phyloP scores from a whole-genome alignment of 2,329 filamentous ascomycete species.

The Trichophyton mentagrophytes region DNA sequence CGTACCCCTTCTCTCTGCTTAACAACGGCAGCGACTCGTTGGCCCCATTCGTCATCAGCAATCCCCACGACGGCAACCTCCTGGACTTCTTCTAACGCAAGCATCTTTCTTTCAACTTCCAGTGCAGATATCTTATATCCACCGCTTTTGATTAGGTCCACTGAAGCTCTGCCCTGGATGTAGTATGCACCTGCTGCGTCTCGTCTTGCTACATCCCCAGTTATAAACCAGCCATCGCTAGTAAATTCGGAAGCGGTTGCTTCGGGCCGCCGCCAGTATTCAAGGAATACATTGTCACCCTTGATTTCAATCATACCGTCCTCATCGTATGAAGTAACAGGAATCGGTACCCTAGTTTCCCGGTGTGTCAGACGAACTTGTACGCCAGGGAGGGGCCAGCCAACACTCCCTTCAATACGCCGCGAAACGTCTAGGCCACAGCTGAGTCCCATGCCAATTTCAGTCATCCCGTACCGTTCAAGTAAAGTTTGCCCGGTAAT shows the following conservation, averaged over 20 bases:
- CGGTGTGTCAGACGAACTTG: slow-evolving; percentile 35
- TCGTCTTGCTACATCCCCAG: slow-evolving; percentile 33
- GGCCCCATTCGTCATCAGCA: slow-evolving; percentile 42
- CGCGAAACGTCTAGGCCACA: slow-evolving; percentile 30
- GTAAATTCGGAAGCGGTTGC: slow-evolving; percentile 37
- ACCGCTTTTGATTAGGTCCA: slow-evolving; percentile 44
- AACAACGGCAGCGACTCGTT: slow-evolving; percentile 43
- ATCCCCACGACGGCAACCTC: slow-evolving; percentile 44
- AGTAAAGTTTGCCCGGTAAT: slow-evolving; percentile 34
- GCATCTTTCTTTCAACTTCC: slow-evolving; percentile 43
- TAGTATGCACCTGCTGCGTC: slow-evolving; percentile 34
- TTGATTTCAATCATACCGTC: slow-evolving; percentile 34
- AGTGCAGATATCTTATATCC: slow-evolving; percentile 45
- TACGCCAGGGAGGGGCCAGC: slow-evolving; percentile 37
- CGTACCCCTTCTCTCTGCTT: slow-evolving; percentile 28
- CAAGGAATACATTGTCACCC: slow-evolving; percentile 31
- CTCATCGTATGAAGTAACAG: slow-evolving; percentile 19
- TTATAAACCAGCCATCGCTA: slow-evolving; percentile 38
- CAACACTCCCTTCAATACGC: slow-evolving; percentile 37
- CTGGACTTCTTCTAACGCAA: slow-evolving; percentile 36
- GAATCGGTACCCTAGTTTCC: slow-evolving; percentile 24
- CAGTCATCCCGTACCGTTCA: slow-evolving; percentile 40
- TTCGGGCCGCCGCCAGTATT: slow-evolving; percentile 34
- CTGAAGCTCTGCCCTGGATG: slow-evolving; percentile 41
- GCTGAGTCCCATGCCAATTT: slow-evolving; percentile 39